These are phyloP conservation scores for Herpetomonas muscarum DNA, from an alignment of 208 protist genomes.

Conservation along the genomic window DNA sequence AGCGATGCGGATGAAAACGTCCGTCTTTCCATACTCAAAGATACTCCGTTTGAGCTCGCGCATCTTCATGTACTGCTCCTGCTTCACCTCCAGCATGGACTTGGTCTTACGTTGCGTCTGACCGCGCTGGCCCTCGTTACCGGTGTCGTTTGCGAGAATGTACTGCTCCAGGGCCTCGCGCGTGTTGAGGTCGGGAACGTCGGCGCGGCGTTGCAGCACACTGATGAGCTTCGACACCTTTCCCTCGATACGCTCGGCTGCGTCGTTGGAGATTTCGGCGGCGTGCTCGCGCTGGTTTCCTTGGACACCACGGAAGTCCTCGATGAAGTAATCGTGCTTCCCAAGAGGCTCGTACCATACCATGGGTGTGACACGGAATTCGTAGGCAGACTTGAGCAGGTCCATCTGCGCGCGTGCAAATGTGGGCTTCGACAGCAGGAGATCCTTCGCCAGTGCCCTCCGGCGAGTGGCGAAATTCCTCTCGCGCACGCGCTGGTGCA, in stretches of 20 bases:
- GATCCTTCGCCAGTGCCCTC: constrained; percentile 56
- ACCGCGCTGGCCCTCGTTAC: constrained; percentile 25
- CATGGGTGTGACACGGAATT: constrained; percentile 66
- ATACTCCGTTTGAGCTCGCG: constrained; percentile 90
- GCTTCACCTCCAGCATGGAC: constrained; percentile 89
- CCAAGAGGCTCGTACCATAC: constrained; percentile 80
- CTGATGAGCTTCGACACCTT: constrained; percentile 83
- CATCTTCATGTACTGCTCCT: constrained; percentile 80
- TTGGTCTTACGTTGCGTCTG: constrained; percentile 73
- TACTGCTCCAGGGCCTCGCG: constrained; percentile 90
- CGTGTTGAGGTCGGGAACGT: constrained; percentile 91
- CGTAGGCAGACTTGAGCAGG: constrained; percentile 70
- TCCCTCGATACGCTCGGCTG: constrained; percentile 79
- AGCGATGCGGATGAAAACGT: constrained; percentile 85
- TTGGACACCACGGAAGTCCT: constrained; percentile 78
- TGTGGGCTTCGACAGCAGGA: constrained; percentile 84
- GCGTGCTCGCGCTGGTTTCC: constrained; percentile 66
- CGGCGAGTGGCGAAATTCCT: constrained; percentile 74
- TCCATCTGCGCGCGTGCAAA: constrained; percentile 81
- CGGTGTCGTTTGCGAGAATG: constrained; percentile 70
- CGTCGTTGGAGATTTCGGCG: constrained; percentile 37
- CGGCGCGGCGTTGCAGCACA: constrained; percentile 68
- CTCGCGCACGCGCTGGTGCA: constrained; percentile 71
- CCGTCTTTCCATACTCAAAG: constrained; percentile 87
- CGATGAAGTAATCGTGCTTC: constrained; percentile 87